phyloP scores from a whole-genome alignment of 768 basidiomycete species.

The Tylopilus cervinicoccineus region DNA sequence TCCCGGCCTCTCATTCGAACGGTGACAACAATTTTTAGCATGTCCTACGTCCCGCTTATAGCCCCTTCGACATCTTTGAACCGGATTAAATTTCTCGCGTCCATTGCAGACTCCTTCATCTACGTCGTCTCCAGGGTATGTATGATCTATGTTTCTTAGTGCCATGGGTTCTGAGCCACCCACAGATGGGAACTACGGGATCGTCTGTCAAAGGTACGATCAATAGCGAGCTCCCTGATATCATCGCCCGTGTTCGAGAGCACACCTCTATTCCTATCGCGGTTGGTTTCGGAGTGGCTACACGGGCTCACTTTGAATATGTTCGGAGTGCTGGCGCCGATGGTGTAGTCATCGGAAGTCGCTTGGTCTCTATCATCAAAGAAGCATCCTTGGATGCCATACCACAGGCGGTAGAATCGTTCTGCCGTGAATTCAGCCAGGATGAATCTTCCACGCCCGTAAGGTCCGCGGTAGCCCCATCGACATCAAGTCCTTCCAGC shows the following conservation, averaged over 20 bases:
- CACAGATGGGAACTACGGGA: conserved; percentile 96
- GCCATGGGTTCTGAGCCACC: conserved; percentile 3
- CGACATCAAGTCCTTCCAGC: neutral
- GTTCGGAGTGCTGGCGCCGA: conserved; percentile 90
- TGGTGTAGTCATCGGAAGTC: conserved; percentile 91
- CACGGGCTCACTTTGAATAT: conserved; percentile 79
- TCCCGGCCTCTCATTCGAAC: neutral
- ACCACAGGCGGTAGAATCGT: conserved; percentile 57
- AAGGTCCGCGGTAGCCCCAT: neutral
- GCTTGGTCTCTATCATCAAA: conserved; percentile 79
- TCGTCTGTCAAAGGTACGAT: conserved; percentile 72
- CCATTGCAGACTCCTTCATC: conserved; percentile 96
- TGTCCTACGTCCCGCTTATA: conserved; percentile 93
- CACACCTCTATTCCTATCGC: conserved; percentile 81
- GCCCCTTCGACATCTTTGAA: conserved; percentile 88
- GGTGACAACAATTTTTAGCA: conserved; percentile 39
- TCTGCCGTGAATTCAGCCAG: conserved; percentile 65
- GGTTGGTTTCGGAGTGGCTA: conserved; percentile 96
- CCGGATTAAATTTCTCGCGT: conserved; percentile 86
- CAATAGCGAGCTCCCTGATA: conserved; percentile 74
- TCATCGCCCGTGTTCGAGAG: conserved; percentile 78
- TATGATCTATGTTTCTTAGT: neutral
- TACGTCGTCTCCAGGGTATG: conserved; percentile 95
- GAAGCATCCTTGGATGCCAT: conserved; percentile 47
- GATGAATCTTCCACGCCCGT: conserved; percentile 31